phyloP scores from a whole-genome alignment of 129 eudicot species.

The Flaveria linearis region DNA sequence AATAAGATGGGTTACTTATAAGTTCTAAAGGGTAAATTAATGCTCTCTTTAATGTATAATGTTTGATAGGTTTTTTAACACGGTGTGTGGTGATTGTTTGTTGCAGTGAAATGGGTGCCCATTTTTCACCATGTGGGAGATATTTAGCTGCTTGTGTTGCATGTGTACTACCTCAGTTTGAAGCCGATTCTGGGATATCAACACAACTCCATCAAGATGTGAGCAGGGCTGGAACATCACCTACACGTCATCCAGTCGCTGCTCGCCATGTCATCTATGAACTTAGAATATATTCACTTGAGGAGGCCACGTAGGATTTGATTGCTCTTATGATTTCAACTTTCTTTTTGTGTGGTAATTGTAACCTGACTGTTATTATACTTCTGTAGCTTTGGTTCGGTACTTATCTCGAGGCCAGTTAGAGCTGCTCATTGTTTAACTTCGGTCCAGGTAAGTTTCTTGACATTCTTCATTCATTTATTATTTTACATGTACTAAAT shows the following conservation, averaged over 20 bases:
- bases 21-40: not conserved
- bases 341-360: not conserved
- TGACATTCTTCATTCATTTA: not conserved
- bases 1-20: not conserved
- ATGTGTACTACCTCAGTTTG: conserved; percentile 56
- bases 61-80: not conserved
- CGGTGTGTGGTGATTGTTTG: not conserved
- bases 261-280: conserved; percentile 69
- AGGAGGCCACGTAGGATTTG: conserved; percentile 51
- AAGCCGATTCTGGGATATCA: conserved; percentile 52
- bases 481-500: not conserved
- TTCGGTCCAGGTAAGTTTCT: conserved; percentile 59
- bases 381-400: conserved; percentile 56
- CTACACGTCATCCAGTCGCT: conserved; percentile 74
- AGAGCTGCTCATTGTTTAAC: conserved; percentile 83
- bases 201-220: conserved; percentile 47
- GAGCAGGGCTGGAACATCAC: conserved; percentile 61
- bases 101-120: conserved; percentile 85
- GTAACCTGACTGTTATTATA: conserved; percentile 6
- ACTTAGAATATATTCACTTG: conserved; percentile 68
- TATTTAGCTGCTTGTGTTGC: conserved; percentile 80
- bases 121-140: conserved; percentile 84
- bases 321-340: not conserved
- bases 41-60: not conserved
- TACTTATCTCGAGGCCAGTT: conserved; percentile 62